A percentile compares a stretch with the other conserved stretches of the same genome.
These are phyloP conservation scores for Mortierella sp. DNA, from an alignment of 371 early-diverging fungal genomes.

Conservation along the genomic window DNA sequence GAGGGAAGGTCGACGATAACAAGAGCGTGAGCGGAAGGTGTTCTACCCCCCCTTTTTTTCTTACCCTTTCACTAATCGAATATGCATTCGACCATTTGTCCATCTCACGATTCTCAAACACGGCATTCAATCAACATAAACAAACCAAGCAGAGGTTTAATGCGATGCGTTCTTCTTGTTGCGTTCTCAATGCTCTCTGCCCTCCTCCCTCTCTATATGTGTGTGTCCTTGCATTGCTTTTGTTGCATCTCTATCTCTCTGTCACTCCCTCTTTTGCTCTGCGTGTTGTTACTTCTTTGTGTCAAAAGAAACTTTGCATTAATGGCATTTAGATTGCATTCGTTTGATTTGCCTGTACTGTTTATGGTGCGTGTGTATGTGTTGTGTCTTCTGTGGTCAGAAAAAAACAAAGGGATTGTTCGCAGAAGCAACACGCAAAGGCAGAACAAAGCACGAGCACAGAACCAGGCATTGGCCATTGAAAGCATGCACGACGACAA, in stretches of 20 bases:
- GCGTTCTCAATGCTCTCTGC: not conserved
- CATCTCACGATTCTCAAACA: slow-evolving; percentile 4
- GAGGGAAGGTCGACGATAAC: not conserved
- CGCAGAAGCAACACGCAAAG: too few species aligned
- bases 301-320: slow-evolving; percentile 14
- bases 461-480: too few species aligned
- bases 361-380: not conserved
- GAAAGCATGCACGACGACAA: too few species aligned
- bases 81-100: not conserved
- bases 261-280: not conserved
- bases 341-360: not conserved
- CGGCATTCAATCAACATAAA: not conserved
- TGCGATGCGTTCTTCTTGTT: not conserved
- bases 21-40: slow-evolving; percentile 13
- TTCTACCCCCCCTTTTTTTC: not conserved
- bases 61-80: not conserved
- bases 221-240: slow-evolving; percentile 10
- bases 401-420: slow-evolving; percentile 1
- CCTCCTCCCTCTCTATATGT: not conserved
- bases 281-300: slow-evolving; percentile 6
- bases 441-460: too few species aligned
- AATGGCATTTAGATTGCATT: slow-evolving; percentile 19
- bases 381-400: not conserved
- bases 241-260: not conserved
- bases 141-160: not conserved